These are phyloP conservation scores for Ceratocystis papillata DNA, from an alignment of 2,329 filamentous ascomycete genomes.

Conservation along the genomic window DNA sequence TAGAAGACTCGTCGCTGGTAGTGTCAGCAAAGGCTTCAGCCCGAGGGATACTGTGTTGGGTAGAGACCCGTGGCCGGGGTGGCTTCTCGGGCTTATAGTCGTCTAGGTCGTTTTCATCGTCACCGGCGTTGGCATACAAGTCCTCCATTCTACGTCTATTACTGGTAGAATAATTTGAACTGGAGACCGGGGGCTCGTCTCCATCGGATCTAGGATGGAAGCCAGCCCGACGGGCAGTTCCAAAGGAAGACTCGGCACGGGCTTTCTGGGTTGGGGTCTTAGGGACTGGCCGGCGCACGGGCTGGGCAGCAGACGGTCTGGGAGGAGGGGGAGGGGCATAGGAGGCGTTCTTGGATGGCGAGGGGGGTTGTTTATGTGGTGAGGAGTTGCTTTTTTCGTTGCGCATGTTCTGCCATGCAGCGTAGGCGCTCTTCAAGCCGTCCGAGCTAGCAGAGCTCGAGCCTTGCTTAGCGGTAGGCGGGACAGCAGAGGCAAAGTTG, in stretches of 20 bases:
- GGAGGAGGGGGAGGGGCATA: conserved; percentile 29
- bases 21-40: conserved; percentile 21
- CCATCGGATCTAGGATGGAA: conserved; percentile 43
- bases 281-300: conserved; percentile 35
- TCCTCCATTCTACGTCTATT: conserved; percentile 20
- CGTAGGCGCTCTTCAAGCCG: conserved; percentile 35
- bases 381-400: conserved; percentile 6
- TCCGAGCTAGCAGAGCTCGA: conserved; percentile 30
- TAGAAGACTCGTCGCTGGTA: conserved; percentile 21
- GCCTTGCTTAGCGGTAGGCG: conserved; percentile 36
- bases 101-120: conserved; percentile 10
- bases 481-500: conserved; percentile 35
- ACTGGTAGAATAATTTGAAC: conserved; percentile 41
- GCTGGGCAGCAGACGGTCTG: conserved; percentile 29
- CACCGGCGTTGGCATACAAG: conserved; percentile 10
- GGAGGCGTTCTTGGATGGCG: conserved; percentile 27
- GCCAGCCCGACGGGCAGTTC: conserved; percentile 35
- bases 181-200: conserved; percentile 44
- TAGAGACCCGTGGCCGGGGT: conserved; percentile 7
- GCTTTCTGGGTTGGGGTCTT: conserved; percentile 44
- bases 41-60: conserved; percentile 15
- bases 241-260: conserved; percentile 46
- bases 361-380: conserved; percentile 19
- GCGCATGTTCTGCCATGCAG: conserved; percentile 38
- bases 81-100: conserved; percentile 17